Conservation (phyloP, 768 basidiomycete genomes). For the Lactarius akahatsu region DNA sequence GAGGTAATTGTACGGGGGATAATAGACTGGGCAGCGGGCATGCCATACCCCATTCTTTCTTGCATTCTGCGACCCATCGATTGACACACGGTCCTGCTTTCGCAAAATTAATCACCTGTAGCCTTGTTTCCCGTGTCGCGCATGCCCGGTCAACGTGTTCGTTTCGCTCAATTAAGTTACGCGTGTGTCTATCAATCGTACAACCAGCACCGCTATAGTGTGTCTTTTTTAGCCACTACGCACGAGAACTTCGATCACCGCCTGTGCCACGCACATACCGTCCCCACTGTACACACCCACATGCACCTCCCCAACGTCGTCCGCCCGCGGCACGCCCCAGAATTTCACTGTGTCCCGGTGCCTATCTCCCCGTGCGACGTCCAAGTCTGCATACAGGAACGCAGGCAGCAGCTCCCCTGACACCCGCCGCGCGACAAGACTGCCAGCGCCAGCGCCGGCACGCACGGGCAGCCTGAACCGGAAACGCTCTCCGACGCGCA, state of each 20-base stretch:
- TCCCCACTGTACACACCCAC: constrained; percentile 24
- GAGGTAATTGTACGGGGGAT: constrained; percentile 6
- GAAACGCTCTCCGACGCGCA: constrained; percentile 29
- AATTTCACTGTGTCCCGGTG: constrained; percentile 29
- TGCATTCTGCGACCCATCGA: constrained; percentile 11
- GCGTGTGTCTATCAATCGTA: constrained; percentile 12
- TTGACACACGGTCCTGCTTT: constrained; percentile 16
- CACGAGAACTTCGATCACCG: constrained; percentile 29
- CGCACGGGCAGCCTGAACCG: constrained; percentile 28
- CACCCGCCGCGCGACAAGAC: constrained; percentile 21
- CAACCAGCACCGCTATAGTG: constrained; percentile 7
- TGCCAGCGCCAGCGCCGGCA: constrained; percentile 5
- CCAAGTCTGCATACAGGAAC: constrained; percentile 28
- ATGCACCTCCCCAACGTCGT: constrained; percentile 29
- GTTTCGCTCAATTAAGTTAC: constrained; percentile 1
- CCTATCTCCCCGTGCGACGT: constrained; percentile 20
- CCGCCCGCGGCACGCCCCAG: constrained; percentile 29
- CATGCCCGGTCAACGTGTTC: constrained; percentile 20
- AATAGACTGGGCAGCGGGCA: constrained; percentile 17
- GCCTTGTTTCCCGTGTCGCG: background rate
- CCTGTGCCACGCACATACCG: constrained; percentile 26
- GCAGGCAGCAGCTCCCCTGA: constrained; percentile 25
- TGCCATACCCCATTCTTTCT: constrained; percentile 7
- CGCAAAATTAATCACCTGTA: constrained; percentile 7
- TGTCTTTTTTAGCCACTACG: constrained; percentile 24